Conservation (phyloP, 2,329 filamentous ascomycete species). For the Exophiala bonariae region DNA sequence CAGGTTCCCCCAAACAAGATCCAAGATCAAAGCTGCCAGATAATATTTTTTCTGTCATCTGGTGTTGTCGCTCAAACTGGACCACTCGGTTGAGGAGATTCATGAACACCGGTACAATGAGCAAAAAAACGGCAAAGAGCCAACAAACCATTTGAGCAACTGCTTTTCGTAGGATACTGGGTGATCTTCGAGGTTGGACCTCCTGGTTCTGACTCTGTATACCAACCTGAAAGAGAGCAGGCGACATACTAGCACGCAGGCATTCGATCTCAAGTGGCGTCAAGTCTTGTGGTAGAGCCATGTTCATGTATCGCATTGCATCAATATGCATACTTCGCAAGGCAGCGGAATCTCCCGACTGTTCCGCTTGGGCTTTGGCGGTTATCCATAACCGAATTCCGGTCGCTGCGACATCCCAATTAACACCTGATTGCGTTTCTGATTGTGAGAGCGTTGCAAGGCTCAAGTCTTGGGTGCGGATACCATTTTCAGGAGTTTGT, state of each 20-base stretch:
- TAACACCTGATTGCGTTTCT: conserved; percentile 16
- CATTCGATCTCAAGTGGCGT: conserved; percentile 18
- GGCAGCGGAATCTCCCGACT: conserved; percentile 15
- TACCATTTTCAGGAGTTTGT: conserved; percentile 12
- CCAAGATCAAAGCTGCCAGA: conserved; percentile 53
- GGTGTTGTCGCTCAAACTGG: conserved; percentile 66
- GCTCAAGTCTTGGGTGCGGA: conserved; percentile 11
- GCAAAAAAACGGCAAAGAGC: conserved; percentile 17
- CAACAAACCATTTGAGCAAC: conserved; percentile 22
- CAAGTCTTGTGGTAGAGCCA: conserved; percentile 21
- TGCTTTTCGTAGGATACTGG: conserved; percentile 16
- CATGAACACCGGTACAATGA: conserved; percentile 22
- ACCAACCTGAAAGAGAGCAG: conserved; percentile 6
- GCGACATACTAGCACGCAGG: conserved; percentile 21
- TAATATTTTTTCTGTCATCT: conserved; percentile 61
- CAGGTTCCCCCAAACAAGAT: conserved; percentile 54
- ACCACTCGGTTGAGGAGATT: conserved; percentile 18
- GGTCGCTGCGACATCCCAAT: conserved; percentile 23
- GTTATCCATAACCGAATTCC: conserved; percentile 20
- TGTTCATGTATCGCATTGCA: conserved; percentile 22
- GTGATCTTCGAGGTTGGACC: background rate
- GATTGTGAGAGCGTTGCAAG: conserved; percentile 19
- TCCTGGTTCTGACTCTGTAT: background rate
- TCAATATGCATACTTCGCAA: conserved; percentile 26
- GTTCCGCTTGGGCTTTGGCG: conserved; percentile 21